Conservation (phyloP, 1,284 basidiomycete species). For the Trichosporon ovoides region DNA sequence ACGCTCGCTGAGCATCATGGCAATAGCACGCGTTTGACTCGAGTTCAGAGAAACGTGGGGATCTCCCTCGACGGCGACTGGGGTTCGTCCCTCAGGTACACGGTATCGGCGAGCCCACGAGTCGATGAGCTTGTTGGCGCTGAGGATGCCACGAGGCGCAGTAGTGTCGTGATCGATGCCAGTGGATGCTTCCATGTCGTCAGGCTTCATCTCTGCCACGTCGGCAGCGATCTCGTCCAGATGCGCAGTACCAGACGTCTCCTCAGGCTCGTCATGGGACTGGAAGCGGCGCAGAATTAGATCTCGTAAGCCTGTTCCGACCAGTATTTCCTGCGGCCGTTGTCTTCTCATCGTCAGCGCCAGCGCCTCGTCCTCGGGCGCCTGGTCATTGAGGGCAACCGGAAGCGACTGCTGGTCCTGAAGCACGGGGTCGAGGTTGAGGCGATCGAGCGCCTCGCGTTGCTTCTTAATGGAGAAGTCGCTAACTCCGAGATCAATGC, state of each 20-base stretch:
- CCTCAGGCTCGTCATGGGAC: conserved; percentile 27
- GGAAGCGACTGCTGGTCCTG: conserved; percentile 38
- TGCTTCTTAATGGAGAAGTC: conserved; percentile 66
- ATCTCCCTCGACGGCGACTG: conserved; percentile 71
- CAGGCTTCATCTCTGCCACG: conserved; percentile 24
- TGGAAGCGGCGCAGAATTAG: conserved; percentile 58
- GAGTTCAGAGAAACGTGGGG: conserved; percentile 67
- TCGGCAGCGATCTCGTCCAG: conserved; percentile 19
- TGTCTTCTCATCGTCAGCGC: conserved; percentile 24
- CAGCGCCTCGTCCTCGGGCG: conserved; percentile 13
- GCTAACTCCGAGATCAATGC: conserved; percentile 65
- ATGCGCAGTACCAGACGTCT: not conserved
- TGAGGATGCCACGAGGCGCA: conserved; percentile 55
- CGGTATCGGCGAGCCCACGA: conserved; percentile 70
- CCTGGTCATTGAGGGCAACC: not conserved
- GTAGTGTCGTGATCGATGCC: not conserved
- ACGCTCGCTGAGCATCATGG: conserved; percentile 74
- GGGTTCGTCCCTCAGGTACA: conserved; percentile 50
- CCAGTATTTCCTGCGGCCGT: conserved; percentile 55
- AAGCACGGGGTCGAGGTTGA: conserved; percentile 58
- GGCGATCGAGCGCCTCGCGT: conserved; percentile 59
- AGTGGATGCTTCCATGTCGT: conserved; percentile 34
- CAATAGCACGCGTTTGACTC: conserved; percentile 77
- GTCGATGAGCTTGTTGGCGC: conserved; percentile 63
- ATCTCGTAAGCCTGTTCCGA: conserved; percentile 66